Evolutionary conservation across 768 basidiomycete species (phyloP), one percentile per base, ranked within the genome.

Genomic region (Gloeostereum incarnatum): DNA sequence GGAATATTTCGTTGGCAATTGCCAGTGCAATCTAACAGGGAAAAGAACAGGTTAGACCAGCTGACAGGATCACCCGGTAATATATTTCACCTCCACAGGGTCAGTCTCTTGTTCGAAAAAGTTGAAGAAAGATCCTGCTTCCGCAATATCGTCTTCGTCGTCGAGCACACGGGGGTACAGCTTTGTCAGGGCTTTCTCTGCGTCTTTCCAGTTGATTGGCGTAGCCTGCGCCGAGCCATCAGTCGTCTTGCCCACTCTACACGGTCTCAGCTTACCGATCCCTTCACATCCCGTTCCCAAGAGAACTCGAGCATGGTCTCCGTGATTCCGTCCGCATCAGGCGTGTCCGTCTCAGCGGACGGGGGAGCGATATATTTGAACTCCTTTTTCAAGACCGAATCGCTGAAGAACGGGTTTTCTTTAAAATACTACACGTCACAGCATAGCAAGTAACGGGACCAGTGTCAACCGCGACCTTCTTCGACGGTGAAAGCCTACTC

Each of bases 81-180:
- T 9, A 20, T 11, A 3, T 34, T 11, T 5, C 54, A 87, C 87
- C 46, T 87, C 82, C 44, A 66, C 72, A 10, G 73, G 69, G 52
- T 89, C 87, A 26, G 62, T 52, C 8, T 68, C 65, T 44, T 68
- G 52, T 58, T 84, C 87, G 44, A 91, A 89, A 53, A 83, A 81
- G 63, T 89, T 88, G 72, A 91, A 91, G 66, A 91, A 88, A 52
- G 79, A 86, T 40, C 88, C 88, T 35, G 70, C 60, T 35, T 91
- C 88, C 18, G 72, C 66, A 29, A 69, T 62, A 38, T 70, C 48
- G 22, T 81, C 80, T 13, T 82, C 84, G 18, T 71, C 73, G 6
- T 76, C 77, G 35, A 66, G 78, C 38, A 75, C 69, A 23, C 79
- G 76, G 26, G 87, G 85, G 56, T 90, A 81, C 38, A 81, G 47